Evolutionary conservation across 345 rosid genomes (phyloP).

Genomic region (Diplotaxis tenuifolia): DNA sequence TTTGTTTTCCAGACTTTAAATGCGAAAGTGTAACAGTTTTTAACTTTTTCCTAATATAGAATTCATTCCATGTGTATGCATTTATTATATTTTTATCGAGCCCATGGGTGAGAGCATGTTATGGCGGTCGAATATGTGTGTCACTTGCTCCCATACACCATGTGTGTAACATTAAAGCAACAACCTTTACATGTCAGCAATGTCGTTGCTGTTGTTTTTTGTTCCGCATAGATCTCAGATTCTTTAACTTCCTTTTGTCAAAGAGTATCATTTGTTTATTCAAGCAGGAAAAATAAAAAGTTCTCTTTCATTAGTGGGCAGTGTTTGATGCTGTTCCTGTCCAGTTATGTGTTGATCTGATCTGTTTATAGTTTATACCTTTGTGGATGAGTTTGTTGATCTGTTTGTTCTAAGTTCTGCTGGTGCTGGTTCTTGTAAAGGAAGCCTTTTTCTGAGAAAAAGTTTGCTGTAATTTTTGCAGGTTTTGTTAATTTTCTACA

Average conservation of each 20-base stretch:
- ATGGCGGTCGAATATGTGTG: constrained; percentile 18
- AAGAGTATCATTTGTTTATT: constrained; percentile 24
- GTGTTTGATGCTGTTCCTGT: constrained; percentile 17
- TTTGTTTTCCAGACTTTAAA: constrained; percentile 23
- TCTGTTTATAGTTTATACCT: constrained; percentile 16
- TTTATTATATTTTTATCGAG: constrained; percentile 12
- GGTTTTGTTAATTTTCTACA: constrained; percentile 12
- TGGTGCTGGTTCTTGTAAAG: background rate
- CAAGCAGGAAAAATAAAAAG: too few species aligned
- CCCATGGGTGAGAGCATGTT: constrained; percentile 30
- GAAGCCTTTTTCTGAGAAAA: background rate
- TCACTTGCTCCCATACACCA: constrained; percentile 25
- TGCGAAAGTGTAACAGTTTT: constrained; percentile 26
- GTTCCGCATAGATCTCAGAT: constrained; percentile 26
- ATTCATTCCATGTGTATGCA: constrained; percentile 28
- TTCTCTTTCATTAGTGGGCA: too few species aligned
- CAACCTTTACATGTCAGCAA: constrained; percentile 31
- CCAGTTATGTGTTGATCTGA: background rate
- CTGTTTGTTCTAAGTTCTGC: background rate
- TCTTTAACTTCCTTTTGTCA: background rate
- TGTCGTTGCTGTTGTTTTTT: background rate
- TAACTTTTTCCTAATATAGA: constrained; percentile 13
- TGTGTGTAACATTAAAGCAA: constrained; percentile 35
- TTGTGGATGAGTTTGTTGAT: background rate
- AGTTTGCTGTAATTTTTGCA: background rate